These are phyloP conservation scores for Phyllosticta citrichinensis DNA, from an alignment of 2,329 filamentous ascomycete genomes.

Conservation along the genomic window DNA sequence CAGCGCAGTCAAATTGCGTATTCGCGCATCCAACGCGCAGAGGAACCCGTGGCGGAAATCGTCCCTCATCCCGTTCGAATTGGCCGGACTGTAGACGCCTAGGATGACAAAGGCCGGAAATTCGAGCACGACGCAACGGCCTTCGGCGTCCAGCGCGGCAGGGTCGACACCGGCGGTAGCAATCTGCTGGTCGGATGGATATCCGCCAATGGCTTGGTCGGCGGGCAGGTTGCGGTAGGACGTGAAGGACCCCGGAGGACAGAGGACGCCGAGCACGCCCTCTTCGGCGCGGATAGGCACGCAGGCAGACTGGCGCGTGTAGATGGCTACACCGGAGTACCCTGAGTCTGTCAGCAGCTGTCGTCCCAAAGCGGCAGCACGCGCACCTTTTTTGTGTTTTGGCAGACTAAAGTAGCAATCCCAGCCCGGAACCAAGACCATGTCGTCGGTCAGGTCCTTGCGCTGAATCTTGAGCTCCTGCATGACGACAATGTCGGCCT, in stretches of 20 bases:
- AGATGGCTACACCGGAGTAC: constrained; percentile 92
- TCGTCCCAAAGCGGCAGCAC: background rate
- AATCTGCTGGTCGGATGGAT: constrained; percentile 63
- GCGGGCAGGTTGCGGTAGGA: constrained; percentile 65
- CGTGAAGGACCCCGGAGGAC: constrained; percentile 58
- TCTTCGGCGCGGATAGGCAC: constrained; percentile 85
- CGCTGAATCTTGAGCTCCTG: constrained; percentile 95
- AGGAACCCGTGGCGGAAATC: constrained; percentile 76
- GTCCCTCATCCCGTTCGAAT: constrained; percentile 71
- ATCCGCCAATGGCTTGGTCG: constrained; percentile 76
- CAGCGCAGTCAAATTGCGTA: constrained; percentile 69
- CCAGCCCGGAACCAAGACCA: constrained; percentile 91
- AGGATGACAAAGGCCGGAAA: constrained; percentile 92
- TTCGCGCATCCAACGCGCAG: constrained; percentile 66
- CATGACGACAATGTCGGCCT: constrained; percentile 87
- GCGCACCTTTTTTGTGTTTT: constrained; percentile 76
- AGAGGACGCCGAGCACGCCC: constrained; percentile 76
- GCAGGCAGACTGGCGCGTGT: constrained; percentile 79
- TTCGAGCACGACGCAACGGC: constrained; percentile 80
- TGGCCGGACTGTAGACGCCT: constrained; percentile 85
- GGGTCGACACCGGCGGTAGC: constrained; percentile 53
- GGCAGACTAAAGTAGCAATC: constrained; percentile 94
- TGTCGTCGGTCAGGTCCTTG: constrained; percentile 86
- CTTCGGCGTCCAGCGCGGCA: constrained; percentile 72
- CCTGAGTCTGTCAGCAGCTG: constrained; percentile 41